Evolutionary conservation across 2,329 filamentous ascomycete species (phyloP), one percentile per base, ranked within the genome.

Genomic region (Alternaria panax): DNA sequence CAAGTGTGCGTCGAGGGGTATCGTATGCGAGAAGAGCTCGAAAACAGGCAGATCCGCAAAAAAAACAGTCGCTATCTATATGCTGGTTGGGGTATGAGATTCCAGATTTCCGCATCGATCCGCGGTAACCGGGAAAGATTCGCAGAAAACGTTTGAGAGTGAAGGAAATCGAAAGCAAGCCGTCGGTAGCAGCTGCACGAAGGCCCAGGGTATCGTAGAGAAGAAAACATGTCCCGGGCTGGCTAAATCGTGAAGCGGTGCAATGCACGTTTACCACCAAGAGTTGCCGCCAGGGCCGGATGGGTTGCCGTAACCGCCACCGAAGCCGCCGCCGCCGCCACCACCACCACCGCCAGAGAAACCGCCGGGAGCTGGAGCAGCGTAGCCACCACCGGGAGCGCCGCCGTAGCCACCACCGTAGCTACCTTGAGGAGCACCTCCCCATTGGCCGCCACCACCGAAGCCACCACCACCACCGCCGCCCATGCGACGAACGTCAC

Each of bases 401-500:
- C 75, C 77, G 60, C 83, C 84, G 56, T 85, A 84, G 40, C 87
- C 89, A 58, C 87, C 88, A 62, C 87, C 87, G 80, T 80, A 80
- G 51, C 80, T 80, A 36, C 79, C 80, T 67, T 54, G 51, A 43
- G 57, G 59, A 50, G 59, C 56, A 38, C 59, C 59, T 27, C 59
- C 59, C 59, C 59, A 62, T 53, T 81, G 80, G 58, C 82, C 81
- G 58, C 78, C 74, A 41, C 78, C 73, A 60, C 83, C 83, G 57
- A 85, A 83, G 41, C 86, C 88, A 57, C 87, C 88, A 63, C 86
- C 87, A 80, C 80, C 80, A 48, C 80, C 38, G 42, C 79, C 80
- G 45, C 79, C 80, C 69, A 78, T 81, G 61, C 80, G 79, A 82
- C 95, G 92, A 85, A 95, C 92, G 79, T 98, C 95, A 77, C 93